Percentiles rank a stretch among this genome's conserved stretches.
phyloP scores from a whole-genome alignment of 148 eudicot species.

The Rhododendron simsii region DNA sequence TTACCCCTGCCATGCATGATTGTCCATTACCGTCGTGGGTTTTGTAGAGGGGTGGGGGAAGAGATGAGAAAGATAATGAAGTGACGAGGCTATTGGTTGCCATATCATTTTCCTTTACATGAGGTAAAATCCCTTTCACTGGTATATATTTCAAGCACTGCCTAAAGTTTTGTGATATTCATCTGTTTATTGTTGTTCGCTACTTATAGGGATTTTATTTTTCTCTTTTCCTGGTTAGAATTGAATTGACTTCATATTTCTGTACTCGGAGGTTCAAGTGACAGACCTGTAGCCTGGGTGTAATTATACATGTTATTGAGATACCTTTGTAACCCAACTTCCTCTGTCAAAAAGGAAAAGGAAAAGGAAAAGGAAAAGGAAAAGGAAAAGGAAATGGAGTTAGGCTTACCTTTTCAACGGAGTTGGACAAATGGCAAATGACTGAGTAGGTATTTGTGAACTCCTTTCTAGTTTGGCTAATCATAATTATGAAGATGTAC shows the following conservation, averaged over 20 bases:
- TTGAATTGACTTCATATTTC: not conserved
- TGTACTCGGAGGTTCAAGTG: not conserved
- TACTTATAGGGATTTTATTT: not conserved
- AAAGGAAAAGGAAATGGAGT: not conserved
- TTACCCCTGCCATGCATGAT: not conserved
- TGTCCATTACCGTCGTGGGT: not conserved
- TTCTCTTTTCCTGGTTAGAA: not conserved
- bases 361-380: not conserved
- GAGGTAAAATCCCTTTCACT: not conserved
- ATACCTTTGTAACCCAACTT: not conserved
- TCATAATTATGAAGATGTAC: not conserved
- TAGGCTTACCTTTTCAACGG: not conserved
- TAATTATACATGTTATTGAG: not conserved
- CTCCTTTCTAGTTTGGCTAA: not conserved
- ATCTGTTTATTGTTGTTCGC: not conserved
- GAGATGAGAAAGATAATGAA: not conserved
- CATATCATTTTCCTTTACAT: not conserved
- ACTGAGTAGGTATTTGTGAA: not conserved
- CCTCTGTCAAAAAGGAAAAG: not conserved
- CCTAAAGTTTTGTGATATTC: not conserved
- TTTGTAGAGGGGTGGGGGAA: not conserved
- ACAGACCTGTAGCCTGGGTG: not conserved
- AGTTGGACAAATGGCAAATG: not conserved
- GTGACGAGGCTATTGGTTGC: not conserved
- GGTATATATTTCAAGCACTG: not conserved